phyloP scores from a whole-genome alignment of 192 early-diverging fungal species.

The Gonapodya prolifera region DNA sequence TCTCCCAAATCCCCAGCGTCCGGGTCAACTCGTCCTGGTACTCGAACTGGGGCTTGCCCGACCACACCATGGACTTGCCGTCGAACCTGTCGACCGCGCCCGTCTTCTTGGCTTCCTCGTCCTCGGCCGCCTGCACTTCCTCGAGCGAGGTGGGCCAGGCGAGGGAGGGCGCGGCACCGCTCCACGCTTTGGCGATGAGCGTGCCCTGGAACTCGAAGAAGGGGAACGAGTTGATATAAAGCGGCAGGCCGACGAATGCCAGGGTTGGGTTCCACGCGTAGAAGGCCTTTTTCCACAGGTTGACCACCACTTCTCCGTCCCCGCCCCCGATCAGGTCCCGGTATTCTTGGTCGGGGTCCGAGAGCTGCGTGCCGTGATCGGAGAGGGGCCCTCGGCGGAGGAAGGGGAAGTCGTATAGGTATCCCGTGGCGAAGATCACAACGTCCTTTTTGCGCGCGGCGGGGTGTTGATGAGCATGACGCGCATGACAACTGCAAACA shows the following conservation, averaged over 20 bases:
- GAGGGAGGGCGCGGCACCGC: constrained; percentile 4
- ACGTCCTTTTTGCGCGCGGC: constrained; percentile 19
- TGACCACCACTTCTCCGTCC: constrained; percentile 8
- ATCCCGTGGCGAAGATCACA: constrained; percentile 57
- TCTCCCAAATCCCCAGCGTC: neutral
- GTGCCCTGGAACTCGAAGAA: constrained; percentile 42
- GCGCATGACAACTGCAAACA: too few relatives aligned
- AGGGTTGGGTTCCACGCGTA: constrained; percentile 36
- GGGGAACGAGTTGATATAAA: constrained; percentile 41
- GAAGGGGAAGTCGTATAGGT: constrained; percentile 47
- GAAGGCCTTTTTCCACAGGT: constrained; percentile 28
- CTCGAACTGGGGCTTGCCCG: neutral
- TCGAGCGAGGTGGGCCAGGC: neutral
- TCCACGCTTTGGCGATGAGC: constrained; percentile 25
- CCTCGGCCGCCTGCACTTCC: neutral
- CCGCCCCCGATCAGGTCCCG: neutral
- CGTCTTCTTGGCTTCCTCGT: neutral
- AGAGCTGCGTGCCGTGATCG: neutral
- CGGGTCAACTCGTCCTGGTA: neutral
- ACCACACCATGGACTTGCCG: neutral
- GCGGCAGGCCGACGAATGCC: constrained; percentile 43
- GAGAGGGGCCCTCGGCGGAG: constrained; percentile 12
- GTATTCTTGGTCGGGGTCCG: neutral
- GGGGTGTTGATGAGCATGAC: too few relatives aligned
- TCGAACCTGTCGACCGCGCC: neutral